Percentiles rank a stretch among this genome's conserved stretches.
Evolutionary conservation across 164 flowering plant species (phyloP).

Genomic region (Nymphaea thermarum): DNA sequence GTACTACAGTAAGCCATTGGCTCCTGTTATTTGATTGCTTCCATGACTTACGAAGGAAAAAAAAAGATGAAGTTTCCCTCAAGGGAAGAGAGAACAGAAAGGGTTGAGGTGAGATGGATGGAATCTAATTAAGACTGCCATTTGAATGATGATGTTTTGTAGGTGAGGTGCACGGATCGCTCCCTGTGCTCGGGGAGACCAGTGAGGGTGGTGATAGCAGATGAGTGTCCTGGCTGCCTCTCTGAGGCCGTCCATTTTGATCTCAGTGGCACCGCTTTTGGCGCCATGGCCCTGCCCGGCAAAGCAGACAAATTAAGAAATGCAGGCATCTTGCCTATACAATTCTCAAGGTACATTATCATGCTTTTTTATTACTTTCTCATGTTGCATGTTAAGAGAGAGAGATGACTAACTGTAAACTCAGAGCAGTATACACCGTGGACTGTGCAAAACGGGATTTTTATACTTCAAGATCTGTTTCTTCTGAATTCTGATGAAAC

Average conservation of each 20-base stretch:
- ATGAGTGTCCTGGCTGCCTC: slow-evolving; percentile 38
- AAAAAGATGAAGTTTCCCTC: too few relatives aligned
- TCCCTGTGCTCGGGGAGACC: slow-evolving; percentile 40
- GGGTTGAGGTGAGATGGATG: too few relatives aligned
- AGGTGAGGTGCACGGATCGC: slow-evolving; percentile 43
- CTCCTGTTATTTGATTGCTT: too few relatives aligned
- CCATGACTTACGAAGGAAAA: too few relatives aligned
- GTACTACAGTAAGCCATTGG: too few relatives aligned
- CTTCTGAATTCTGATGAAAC: too few relatives aligned
- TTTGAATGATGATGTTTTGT: background rate
- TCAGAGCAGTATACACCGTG: too few relatives aligned
- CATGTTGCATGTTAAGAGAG: background rate
- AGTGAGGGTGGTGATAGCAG: slow-evolving; percentile 45
- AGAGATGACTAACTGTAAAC: too few relatives aligned
- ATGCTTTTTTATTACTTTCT: background rate
- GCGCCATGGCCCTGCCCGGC: slow-evolving; percentile 60
- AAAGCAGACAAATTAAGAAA: slow-evolving; percentile 30
- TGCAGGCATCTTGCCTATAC: slow-evolving; percentile 42
- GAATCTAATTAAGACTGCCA: too few relatives aligned
- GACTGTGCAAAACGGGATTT: too few relatives aligned
- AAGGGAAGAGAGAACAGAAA: too few relatives aligned
- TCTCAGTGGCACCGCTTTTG: slow-evolving; percentile 69
- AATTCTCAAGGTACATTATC: slow-evolving; percentile 6
- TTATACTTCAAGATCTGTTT: too few relatives aligned
- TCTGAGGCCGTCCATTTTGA: slow-evolving; percentile 42